Conservation (phyloP, 1,284 basidiomycete genomes). For the Sparassis latifolia region DNA sequence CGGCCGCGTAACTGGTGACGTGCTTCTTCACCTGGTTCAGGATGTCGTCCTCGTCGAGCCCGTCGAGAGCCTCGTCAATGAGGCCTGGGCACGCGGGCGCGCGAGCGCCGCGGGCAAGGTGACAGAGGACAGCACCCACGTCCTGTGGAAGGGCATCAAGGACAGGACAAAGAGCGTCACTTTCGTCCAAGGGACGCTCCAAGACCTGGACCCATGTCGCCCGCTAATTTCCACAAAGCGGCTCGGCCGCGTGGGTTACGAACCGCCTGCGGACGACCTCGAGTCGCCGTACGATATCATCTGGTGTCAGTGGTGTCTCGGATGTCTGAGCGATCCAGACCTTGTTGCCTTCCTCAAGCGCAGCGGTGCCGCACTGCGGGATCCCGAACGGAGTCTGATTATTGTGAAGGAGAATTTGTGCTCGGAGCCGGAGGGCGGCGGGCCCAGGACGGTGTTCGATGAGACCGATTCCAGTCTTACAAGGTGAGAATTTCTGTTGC, state of each 20-base stretch:
- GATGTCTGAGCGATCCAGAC: constrained; percentile 77
- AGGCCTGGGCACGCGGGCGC: constrained; percentile 53
- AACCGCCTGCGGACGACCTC: constrained; percentile 25
- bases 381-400: constrained; percentile 50
- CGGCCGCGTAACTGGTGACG: constrained; percentile 82
- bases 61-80: constrained; percentile 67
- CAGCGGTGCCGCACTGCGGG: constrained; percentile 50
- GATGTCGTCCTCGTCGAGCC: constrained; percentile 89
- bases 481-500: constrained; percentile 35
- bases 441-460: constrained; percentile 66
- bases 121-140: constrained; percentile 7
- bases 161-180: constrained; percentile 71
- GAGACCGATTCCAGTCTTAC: constrained; percentile 86
- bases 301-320: constrained; percentile 95
- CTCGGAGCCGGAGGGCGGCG: constrained; percentile 45
- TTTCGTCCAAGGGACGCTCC: constrained; percentile 72
- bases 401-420: constrained; percentile 93
- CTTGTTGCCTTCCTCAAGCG: constrained; percentile 71
- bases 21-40: constrained; percentile 78
- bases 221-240: constrained; percentile 39
- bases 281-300: constrained; percentile 69
- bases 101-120: constrained; percentile 23
- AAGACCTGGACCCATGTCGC: constrained; percentile 62
- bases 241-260: constrained; percentile 55
- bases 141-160: constrained; percentile 63